Evolutionary conservation across 768 basidiomycete species (phyloP), one percentile per base, ranked within the genome.

Genomic region (Multifurca ochricompacta): DNA sequence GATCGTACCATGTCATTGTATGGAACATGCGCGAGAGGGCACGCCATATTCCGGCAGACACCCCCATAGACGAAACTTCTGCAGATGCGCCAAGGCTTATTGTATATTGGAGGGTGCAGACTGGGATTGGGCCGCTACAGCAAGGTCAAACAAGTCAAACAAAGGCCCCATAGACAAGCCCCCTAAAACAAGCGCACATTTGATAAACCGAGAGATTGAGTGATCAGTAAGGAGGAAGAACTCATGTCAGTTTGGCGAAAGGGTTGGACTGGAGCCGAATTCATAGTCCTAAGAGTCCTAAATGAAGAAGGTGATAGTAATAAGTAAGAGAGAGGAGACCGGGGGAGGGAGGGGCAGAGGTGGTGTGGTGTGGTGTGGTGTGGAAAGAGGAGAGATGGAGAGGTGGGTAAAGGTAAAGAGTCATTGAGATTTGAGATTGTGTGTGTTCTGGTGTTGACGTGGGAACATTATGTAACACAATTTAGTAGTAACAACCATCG

Each of bases 21-120:
- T 16, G 39, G 21, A 6, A 52, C 45, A 52, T 57, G 56, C 6
- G 35, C 44, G 14, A 44, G 50, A 2, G 19, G 19, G 13, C 56
- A 57, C 8, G 5, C 0, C 13, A 0, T 11, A 11, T 46, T 27
- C 7, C 11, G 10, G 40, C 55, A 56, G 18, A 23, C 0, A 30
- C 55, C 55, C 0, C 4, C 0, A 56, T 28, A 56, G 18, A 47
- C 13, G 50, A 41, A 56, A 16, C 27, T 16, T 8, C 55, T 56
- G 25, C 55, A 56, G 27, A 56, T 56, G 2, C 21, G 0, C 5
- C 37, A 18, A 41, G 55, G 25, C 18, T 11, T 32, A 18, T 23
- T n/a, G 28, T 31, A 23, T 19, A 11, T 34, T 10, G 3, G 23
- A 18, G 23, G 16, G 2, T 25, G 39, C 6, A 19, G 14, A 36